Evolutionary conservation across 169 alveolate species (phyloP).

Genomic region (Plasmodium knowlesi): DNA sequence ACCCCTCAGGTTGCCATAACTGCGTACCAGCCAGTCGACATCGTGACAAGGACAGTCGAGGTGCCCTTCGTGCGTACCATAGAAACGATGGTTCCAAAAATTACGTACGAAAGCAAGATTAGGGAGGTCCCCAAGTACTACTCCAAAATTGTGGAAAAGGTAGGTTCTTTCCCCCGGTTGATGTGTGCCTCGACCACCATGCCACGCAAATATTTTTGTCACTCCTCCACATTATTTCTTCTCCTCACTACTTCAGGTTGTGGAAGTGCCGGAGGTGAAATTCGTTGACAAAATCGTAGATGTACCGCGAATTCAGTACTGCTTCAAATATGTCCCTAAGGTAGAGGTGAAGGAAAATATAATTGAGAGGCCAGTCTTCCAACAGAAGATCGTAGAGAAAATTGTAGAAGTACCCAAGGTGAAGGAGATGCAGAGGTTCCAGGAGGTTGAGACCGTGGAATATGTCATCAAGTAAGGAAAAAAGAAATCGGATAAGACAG

Average conservation of each 20-base stretch:
- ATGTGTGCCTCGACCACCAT: not conserved
- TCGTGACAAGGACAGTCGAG: conserved; percentile 83
- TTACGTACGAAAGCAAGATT: conserved; percentile 85
- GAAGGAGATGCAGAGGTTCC: conserved; percentile 83
- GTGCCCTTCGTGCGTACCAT: conserved; percentile 86
- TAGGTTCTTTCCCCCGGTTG: not conserved
- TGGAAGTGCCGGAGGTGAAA: conserved; percentile 88
- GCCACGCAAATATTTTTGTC: not conserved
- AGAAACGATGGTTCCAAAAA: conserved; percentile 88
- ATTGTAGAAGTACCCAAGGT: conserved; percentile 85
- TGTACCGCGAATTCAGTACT: conserved; percentile 84
- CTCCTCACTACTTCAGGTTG: conserved; percentile 73
- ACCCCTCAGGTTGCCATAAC: conserved; percentile 83
- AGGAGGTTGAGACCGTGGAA: conserved; percentile 84
- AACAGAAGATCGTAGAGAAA: conserved; percentile 86
- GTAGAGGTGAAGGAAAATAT: conserved; percentile 87
- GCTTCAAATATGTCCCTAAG: conserved; percentile 85
- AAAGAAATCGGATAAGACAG: not conserved
- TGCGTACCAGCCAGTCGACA: conserved; percentile 85
- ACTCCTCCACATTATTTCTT: not conserved
- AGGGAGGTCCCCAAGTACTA: conserved; percentile 87
- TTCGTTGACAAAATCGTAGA: conserved; percentile 87
- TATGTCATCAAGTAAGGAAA: conserved; percentile 78
- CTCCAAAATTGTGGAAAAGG: conserved; percentile 87
- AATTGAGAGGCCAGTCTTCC: conserved; percentile 83